Base-by-base conservation (phyloP, 1,284 basidiomycete species). In the Ustilago esculenta region DNA sequence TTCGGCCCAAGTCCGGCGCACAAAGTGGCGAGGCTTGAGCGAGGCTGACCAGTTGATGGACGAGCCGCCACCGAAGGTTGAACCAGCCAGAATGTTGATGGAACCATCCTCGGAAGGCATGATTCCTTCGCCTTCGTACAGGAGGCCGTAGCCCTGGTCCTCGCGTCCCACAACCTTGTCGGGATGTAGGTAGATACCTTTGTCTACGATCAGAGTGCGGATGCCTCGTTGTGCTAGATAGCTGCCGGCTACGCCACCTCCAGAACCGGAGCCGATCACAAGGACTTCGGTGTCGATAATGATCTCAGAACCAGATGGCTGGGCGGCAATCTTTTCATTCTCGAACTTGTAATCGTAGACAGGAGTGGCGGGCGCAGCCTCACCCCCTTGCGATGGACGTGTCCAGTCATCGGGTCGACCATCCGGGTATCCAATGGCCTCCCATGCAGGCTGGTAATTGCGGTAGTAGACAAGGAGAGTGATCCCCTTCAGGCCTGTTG, bases 41-140 rank as follows among this genome's bases (percentile, higher is more conserved):
- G 82, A 82, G 3, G 83, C 84, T 0, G 83, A 83, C 85, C 85
- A 85, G 71, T 85, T 85, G 75, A 85, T 81, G 18, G 82, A 78
- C 1, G 82, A 83, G 12, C 85, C 85, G 5, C 85, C 85, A 6
- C 85, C 85, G 23, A 84, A 84, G 15, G 81, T 82, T 14, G 77
- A 76, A 0, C 82, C 84, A 4, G 83, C 82, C 4, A 85, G 70
- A 20, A 85, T 51, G 41, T 77, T 82, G 52, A 84, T 68, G 21
- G 77, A 75, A 4, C 83, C 81, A 39, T 82, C 77, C 40, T 84
- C 83, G 20, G 77, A 81, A 11, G 81, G 79, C 36, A 84, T 52
- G 25, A 84, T 70, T 0, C 83, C 84, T 14, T 78, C 77, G 4
- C 66, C 65, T 56, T 85, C 83, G 71, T 83, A 84, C 47, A 85